Conservation (phyloP, 202 grass and related monocot genomes). For the Brachypodium distachyon region DNA sequence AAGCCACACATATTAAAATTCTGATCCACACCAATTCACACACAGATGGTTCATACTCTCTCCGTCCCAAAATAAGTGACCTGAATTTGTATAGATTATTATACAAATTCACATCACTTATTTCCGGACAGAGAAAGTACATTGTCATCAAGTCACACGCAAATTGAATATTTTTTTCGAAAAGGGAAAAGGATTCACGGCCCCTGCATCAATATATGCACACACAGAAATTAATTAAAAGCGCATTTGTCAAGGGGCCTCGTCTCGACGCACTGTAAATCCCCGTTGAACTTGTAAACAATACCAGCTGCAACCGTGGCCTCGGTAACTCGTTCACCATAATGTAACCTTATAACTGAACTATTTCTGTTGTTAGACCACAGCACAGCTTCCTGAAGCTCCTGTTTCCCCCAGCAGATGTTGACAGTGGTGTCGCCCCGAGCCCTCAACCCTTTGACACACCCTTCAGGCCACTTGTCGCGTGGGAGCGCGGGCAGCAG, state of each 20-base stretch:
- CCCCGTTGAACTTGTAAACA: constrained; percentile 48
- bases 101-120: no score
- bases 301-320: constrained; percentile 13
- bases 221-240: no score
- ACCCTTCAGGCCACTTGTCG: constrained; percentile 56
- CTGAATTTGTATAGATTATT: no score
- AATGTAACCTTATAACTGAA: constrained; percentile 32
- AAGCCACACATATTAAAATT: neutral
- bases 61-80: no score
- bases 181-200: no score
- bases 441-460: constrained; percentile 50
- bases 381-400: constrained; percentile 50
- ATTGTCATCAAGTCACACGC: neutral
- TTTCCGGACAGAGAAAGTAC: neutral
- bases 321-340: neutral
- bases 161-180: no score
- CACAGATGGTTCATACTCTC: no score
- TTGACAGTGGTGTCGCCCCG: constrained; percentile 37
- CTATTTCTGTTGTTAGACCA: constrained; percentile 27
- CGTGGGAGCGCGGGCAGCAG: constrained; percentile 59
- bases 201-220: no score
- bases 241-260: constrained; percentile 15
- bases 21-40: neutral
- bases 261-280: constrained; percentile 42
- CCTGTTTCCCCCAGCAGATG: constrained; percentile 61